A percentile compares a stretch with the other conserved stretches of the same genome.
Conservation (phyloP, 345 rosid genomes). For the Aurinia saxatilis region DNA sequence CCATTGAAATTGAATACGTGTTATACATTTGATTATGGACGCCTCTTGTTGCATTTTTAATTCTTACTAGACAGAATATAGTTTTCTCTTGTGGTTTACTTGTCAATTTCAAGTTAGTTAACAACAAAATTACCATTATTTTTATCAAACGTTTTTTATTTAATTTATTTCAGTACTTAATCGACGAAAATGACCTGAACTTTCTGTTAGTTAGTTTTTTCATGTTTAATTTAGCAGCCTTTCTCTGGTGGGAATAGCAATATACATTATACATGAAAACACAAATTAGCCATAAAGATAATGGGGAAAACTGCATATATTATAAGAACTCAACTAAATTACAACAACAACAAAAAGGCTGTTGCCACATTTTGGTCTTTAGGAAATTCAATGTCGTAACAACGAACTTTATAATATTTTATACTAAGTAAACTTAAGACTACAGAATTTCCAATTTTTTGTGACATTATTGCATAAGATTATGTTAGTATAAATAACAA, state of each 20-base stretch:
- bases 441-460: neutral
- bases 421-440: neutral
- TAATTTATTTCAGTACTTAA: neutral
- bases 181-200: neutral
- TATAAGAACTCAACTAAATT: neutral
- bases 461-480: neutral
- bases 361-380: neutral
- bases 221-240: neutral
- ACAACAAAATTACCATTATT: neutral
- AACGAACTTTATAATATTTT: neutral
- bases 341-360: neutral
- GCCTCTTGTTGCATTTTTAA: neutral
- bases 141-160: neutral
- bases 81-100: constrained; percentile 1
- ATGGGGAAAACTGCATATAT: neutral
- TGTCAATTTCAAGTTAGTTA: constrained; percentile 18
- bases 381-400: neutral
- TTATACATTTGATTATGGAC: neutral
- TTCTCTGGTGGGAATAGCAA: neutral
- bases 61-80: neutral
- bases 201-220: neutral
- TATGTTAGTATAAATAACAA: constrained; percentile 10
- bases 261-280: neutral
- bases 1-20: constrained; percentile 1
- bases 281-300: neutral